Base-by-base conservation (phyloP, 352 stramenopile species). In the Blastocystis sp. region DNA sequence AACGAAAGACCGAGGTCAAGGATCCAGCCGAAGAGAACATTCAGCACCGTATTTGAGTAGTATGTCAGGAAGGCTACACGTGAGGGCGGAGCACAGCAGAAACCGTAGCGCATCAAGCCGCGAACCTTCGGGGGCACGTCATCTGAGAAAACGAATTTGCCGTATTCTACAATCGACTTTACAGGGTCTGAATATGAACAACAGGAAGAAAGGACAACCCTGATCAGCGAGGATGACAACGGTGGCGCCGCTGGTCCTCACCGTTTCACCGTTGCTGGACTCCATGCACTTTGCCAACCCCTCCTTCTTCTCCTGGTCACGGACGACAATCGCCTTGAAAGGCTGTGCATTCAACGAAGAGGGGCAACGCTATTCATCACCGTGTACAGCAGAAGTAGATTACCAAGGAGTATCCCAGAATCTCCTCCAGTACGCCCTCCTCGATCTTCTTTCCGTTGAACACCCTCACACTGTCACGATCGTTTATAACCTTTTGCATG, bases 281-380 rank as follows among this genome's bases (percentile, higher is more conserved):
- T 80, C 63, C 79, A 89, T 89, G 41, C 41, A 60, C 21, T 2
- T 26, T 2, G 79, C 60, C 6, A 89, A 31, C 4, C 41, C 19
- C 31, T 78, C 62, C 51, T 79, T 79, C 63, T 89, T 63, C 55
- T 89, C 79, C 35, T 80, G 13, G 66, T 80, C 51, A 13, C 79
- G 59, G 9, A 89, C 61, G 4, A 89, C 61, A 6, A 89, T 65
- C 29, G 66, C 39, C 37, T 89, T 89, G 67, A 60, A 89, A 31
- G 79, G 79, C 45, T 89, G 79, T 2, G 62, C 29, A 51, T 89
- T 89, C 63, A 89, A 41, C 21, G 79, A 89, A 21, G 79, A 79
- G 41, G 79, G 79, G 29, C 74, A 85, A 55, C 74, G 33, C 74
- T 85, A n/a, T 26, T 9, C 65, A 51, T 67, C 31, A 78, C 10